Base-by-base conservation (phyloP, 495 filamentous ascomycete genomes). In the Penicillium angulare region DNA sequence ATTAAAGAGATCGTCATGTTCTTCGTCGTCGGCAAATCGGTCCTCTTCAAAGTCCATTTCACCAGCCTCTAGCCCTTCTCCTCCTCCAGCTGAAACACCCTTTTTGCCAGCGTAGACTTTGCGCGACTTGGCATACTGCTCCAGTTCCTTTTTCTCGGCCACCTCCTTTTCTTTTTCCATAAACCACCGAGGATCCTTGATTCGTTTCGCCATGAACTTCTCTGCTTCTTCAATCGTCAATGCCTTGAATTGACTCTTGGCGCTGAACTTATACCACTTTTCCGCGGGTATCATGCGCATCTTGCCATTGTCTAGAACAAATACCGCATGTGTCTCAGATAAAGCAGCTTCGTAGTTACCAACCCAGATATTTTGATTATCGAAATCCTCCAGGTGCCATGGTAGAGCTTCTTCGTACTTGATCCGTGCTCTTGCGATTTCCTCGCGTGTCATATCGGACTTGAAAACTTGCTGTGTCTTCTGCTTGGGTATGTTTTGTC, bases 311-410 rank as follows among this genome's bases (percentile, higher is more conserved):
- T 87, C 85, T 16, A 87, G 78, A 12, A 88, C 76, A 49, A 98
- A 82, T 20, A 91, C 84, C 6, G 87, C 85, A 60, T 86, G 82
- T 0, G 79, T 82, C 36, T 92, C 84, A 0, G 90, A 95, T 40
- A 97, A 71, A 20, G 87, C 86, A 9, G 85, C 85, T 61, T 97
- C 87, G 55, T 96, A 95, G 35, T 85, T 87, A 16, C 92, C 95
- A 20, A 92, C 86, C 91, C 91, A 98, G 2, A 86, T 86, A 54
- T 95, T 88, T 60, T 90, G 95, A 60, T 89, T 87, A 57, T 97
- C 92, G 46, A 91, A 95, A 67, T 98, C 93, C 61, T 98, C 93
- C 40, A 98, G 66, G 63, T 96, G 91, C 93, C 93, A 98, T 8
- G 95, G 95, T 33, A 96, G 71, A 7, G 89, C 87, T 61, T 98